These are phyloP conservation scores for Aspergillus mulundensis DNA, from an alignment of 495 filamentous ascomycete genomes.

Conservation along the genomic window DNA sequence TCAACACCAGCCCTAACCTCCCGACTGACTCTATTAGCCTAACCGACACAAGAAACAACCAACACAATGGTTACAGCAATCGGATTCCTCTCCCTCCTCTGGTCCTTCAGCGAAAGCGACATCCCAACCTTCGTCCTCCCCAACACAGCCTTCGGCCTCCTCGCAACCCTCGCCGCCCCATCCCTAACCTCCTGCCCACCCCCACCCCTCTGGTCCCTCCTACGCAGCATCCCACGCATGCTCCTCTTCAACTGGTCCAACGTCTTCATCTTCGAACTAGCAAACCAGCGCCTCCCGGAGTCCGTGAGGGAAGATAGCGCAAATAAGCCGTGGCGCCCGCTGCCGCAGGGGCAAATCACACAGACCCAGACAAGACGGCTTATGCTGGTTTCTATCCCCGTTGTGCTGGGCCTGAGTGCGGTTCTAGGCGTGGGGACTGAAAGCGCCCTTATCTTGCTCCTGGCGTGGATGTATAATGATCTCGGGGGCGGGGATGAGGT, in stretches of 20 bases:
- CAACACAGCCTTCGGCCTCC: conserved; percentile 15
- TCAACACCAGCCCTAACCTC: no score
- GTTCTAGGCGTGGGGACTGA: conserved; percentile 30
- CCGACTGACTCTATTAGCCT: no score
- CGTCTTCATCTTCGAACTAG: neutral
- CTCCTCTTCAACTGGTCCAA: conserved; percentile 15
- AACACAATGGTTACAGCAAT: no score
- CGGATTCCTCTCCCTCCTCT: conserved; percentile 10
- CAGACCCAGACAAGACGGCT: conserved; percentile 29
- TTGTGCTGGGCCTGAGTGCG: no score
- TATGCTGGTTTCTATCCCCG: conserved; percentile 20
- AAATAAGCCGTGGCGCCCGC: conserved; percentile 59
- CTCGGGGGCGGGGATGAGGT: conserved; percentile 39
- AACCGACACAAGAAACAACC: no score
- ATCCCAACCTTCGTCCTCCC: conserved; percentile 20
- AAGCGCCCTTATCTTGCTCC: conserved; percentile 28
- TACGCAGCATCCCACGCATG: neutral
- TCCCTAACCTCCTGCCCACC: neutral
- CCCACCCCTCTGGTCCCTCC: neutral
- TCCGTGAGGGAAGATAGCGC: conserved; percentile 48
- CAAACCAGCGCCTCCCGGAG: conserved; percentile 44
- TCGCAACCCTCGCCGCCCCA: conserved; percentile 8
- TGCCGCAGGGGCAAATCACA: conserved; percentile 41
- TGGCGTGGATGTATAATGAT: conserved; percentile 54
- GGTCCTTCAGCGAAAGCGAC: conserved; percentile 24